These are phyloP conservation scores for Eucalyptus cloeziana DNA, from an alignment of 345 rosid genomes.

Conservation along the genomic window DNA sequence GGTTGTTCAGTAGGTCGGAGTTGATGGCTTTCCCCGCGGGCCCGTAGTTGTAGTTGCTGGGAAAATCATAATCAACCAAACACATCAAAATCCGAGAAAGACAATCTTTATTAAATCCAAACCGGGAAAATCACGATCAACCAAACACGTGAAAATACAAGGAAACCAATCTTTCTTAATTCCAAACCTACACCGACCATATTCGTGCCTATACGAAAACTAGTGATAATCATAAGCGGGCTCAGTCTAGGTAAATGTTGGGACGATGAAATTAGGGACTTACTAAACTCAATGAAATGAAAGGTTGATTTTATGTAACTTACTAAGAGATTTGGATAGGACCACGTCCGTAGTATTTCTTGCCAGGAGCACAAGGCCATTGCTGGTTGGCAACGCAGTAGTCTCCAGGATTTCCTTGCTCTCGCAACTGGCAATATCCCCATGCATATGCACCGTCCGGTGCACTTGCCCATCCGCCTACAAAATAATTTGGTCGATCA, in stretches of 20 bases:
- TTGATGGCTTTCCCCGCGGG: neutral
- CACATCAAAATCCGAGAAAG: neutral
- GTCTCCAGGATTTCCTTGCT: neutral
- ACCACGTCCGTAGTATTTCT: constrained; percentile 2
- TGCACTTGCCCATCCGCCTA: constrained; percentile 7
- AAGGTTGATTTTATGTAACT: neutral
- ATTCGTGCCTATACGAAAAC: neutral
- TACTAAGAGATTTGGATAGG: constrained; percentile 6
- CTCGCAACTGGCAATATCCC: constrained; percentile 3
- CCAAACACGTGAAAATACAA: no score
- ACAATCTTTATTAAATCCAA: neutral
- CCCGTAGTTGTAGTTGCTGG: constrained; percentile 8
- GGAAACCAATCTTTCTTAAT: no score
- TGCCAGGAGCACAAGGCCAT: constrained; percentile 3
- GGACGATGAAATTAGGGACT: neutral
- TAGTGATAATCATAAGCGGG: neutral
- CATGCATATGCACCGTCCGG: constrained; percentile 6
- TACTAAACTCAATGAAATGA: neutral
- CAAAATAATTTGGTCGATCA: neutral
- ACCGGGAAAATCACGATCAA: no score
- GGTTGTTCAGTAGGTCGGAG: neutral
- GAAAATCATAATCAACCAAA: neutral
- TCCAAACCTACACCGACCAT: neutral
- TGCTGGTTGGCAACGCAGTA: constrained; percentile 1
- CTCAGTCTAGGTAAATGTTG: neutral